phyloP scores from a whole-genome alignment of 2,329 filamentous ascomycete species.

The Fusarium pseudograminearum region DNA sequence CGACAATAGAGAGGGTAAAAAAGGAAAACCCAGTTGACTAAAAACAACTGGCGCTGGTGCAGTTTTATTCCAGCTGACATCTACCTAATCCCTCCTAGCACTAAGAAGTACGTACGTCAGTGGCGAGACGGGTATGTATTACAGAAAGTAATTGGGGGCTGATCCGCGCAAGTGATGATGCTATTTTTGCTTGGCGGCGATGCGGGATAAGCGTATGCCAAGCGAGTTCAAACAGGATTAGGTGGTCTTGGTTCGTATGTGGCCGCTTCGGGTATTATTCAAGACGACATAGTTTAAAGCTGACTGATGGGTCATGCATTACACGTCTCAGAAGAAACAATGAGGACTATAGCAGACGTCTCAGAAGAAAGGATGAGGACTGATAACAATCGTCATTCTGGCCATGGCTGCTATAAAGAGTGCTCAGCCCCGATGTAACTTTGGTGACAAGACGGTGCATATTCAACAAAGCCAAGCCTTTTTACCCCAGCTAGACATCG shows the following conservation, averaged over 20 bases:
- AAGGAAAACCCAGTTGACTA: not conserved
- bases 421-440: not conserved
- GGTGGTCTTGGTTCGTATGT: not conserved
- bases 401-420: not conserved
- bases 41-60: not conserved
- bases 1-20: not conserved
- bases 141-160: not conserved
- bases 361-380: not conserved
- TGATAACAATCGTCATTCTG: not conserved
- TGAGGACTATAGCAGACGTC: not conserved
- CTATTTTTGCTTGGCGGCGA: conserved; percentile 24
- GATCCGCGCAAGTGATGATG: conserved; percentile 13
- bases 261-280: not conserved
- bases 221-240: conserved; percentile 23
- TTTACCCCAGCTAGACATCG: not conserved
- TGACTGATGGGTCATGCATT: not conserved
- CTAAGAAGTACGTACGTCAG: conserved; percentile 15
- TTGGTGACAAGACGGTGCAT: not conserved
- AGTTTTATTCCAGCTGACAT: not conserved
- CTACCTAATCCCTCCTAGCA: not conserved
- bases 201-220: conserved; percentile 18
- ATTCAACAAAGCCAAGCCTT: not conserved
- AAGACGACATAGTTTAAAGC: not conserved
- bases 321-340: not conserved
- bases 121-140: conserved; percentile 2